These are phyloP conservation scores for Astragalus membranaceus DNA, from an alignment of 306 rosid genomes.

Conservation along the genomic window DNA sequence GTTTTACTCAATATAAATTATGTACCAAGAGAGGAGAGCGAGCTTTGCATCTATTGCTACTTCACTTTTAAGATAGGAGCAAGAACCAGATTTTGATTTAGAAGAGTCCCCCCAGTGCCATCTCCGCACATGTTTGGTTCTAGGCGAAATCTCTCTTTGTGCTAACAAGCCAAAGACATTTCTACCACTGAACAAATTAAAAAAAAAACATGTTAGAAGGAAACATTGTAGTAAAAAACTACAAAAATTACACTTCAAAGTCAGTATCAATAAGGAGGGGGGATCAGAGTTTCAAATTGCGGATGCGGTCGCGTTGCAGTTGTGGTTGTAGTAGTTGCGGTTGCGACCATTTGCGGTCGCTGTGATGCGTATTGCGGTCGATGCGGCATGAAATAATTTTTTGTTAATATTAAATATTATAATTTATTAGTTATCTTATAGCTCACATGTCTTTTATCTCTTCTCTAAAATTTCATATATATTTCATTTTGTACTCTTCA, in stretches of 20 bases:
- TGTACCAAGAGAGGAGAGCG: constrained; percentile 46
- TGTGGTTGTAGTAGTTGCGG: too few relatives aligned
- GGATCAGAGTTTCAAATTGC: too few relatives aligned
- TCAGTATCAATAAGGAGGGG: not conserved
- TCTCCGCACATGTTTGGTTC: constrained; percentile 30
- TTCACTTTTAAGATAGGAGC: constrained; percentile 13
- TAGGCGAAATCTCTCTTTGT: constrained; percentile 39
- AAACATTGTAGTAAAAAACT: not conserved
- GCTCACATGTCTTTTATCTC: too few relatives aligned
- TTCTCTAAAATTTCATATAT: too few relatives aligned
- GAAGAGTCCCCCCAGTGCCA: constrained; percentile 38
- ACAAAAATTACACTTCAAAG: not conserved
- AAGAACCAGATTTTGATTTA: constrained; percentile 21
- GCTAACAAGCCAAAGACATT: constrained; percentile 36
- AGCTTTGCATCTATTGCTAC: constrained; percentile 24
- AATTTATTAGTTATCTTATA: too few relatives aligned
- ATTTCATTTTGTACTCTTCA: too few relatives aligned
- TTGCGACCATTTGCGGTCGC: too few relatives aligned
- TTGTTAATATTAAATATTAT: too few relatives aligned
- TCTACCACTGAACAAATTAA: constrained; percentile 25
- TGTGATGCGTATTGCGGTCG: too few relatives aligned
- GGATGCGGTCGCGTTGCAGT: too few relatives aligned
- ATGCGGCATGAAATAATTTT: too few relatives aligned
- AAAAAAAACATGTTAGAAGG: not conserved
- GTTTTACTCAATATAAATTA: not conserved